These are phyloP conservation scores for Dioszegia crocea DNA, from an alignment of 768 basidiomycete species.

Conservation along the genomic window DNA sequence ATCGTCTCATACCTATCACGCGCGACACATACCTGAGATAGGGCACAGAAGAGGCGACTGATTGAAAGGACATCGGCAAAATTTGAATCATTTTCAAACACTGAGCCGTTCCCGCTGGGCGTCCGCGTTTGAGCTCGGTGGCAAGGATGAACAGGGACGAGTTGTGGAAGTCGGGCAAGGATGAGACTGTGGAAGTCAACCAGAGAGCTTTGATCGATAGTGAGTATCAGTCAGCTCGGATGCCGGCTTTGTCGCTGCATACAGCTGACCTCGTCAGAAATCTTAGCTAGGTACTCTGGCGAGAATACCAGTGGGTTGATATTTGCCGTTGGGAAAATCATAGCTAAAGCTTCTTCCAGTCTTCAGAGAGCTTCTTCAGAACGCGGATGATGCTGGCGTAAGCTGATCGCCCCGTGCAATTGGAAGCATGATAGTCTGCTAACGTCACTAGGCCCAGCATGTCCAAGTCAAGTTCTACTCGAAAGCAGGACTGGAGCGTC, in stretches of 20 bases:
- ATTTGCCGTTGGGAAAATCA: not conserved
- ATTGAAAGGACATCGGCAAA: no score
- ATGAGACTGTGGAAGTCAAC: constrained; percentile 64
- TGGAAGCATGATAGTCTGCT: not conserved
- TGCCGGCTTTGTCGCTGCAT: not conserved
- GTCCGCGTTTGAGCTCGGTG: not conserved
- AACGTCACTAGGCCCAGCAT: constrained; percentile 31
- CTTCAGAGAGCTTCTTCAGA: constrained; percentile 83
- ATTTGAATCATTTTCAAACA: no score
- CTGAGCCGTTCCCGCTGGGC: no score
- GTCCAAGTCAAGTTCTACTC: constrained; percentile 46
- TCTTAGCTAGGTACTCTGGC: constrained; percentile 89
- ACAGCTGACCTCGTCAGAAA: constrained; percentile 46
- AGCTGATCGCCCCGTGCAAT: not conserved
- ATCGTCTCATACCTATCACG: no score
- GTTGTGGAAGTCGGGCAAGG: constrained; percentile 32
- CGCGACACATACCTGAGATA: no score
- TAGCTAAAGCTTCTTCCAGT: constrained; percentile 49
- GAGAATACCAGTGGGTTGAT: constrained; percentile 69
- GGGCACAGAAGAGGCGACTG: no score
- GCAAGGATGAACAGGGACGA: constrained; percentile 22
- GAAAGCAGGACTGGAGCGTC: constrained; percentile 21
- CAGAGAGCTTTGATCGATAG: constrained; percentile 93
- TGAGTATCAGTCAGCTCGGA: constrained; percentile 46
- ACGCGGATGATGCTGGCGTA: constrained; percentile 81